Evolutionary conservation across 441 rosid genomes (phyloP), one percentile per base, ranked within the genome.

Genomic region (Erodium texanum): DNA sequence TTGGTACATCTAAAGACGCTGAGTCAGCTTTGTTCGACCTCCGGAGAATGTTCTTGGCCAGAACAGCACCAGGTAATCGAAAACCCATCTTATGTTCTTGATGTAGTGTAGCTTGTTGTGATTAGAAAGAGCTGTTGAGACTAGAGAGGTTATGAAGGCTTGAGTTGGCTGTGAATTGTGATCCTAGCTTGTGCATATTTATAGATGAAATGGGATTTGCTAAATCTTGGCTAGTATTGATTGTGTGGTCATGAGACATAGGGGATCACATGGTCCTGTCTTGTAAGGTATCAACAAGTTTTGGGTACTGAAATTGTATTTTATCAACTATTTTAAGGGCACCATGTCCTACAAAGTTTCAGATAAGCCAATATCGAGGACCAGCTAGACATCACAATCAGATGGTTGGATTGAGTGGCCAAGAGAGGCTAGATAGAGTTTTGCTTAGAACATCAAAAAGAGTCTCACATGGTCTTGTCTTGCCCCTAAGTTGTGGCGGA

Each of bases 1-100:
- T 83, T 0, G 82, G 86, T n/a, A 71, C 80, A 68, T 65, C n/a
- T 41, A 9, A 20, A 12, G 64, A 20, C 22, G 29, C 22, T 22
- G 22, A 52, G 59, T 18, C 59, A 5, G 7, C 59, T 19, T 54
- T 54, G 24, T 54, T 54, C 3, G 62, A 11, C 58, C 58, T 50
- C 20, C 24, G 24, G 62, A 54, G 62, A 54, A 54, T 54, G 16
- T 54, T 20, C 62, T 54, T 54, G 19, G 62, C 62, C 16, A 54
- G 62, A 19, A 54, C 19, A 19, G 62, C 62, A 20, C 62, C 24
- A 18, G 62, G 62, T 19, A 54, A 19, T 19, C 62, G 23, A 20
- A 54, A 54, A 8, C 62, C 62, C 62, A 54, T 18, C 3, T 18
- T 54, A 19, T 19, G 62, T 54, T 54, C 12, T 54, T 54, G 62